Evolutionary conservation across 2,329 filamentous ascomycete species (phyloP).

Genomic region (Trichoderma koningiopsis): DNA sequence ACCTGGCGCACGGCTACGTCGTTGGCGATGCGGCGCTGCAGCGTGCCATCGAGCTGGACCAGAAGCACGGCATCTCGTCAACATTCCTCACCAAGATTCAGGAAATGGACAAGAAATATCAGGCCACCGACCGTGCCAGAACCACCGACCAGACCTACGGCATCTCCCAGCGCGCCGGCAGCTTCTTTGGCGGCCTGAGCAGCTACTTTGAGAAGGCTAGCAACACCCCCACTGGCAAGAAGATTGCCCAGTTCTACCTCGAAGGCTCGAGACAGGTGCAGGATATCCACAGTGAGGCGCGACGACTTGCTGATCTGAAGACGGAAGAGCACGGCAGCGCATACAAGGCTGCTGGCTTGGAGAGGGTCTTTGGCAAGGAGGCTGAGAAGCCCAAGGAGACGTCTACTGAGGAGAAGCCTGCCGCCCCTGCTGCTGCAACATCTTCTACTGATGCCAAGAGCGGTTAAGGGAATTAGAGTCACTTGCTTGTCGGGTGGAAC

Average conservation of each 20-base stretch:
- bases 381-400: conserved; percentile 33
- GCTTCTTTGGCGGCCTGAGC: conserved; percentile 64
- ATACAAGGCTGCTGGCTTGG: conserved; percentile 60
- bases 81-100: conserved; percentile 77
- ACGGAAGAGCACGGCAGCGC: conserved; percentile 62
- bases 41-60: conserved; percentile 82
- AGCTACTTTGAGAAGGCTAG: conserved; percentile 96
- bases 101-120: conserved; percentile 80
- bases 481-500: not conserved
- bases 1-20: conserved; percentile 91
- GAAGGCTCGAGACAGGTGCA: conserved; percentile 84
- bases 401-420: conserved; percentile 28
- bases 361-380: conserved; percentile 60
- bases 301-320: conserved; percentile 86
- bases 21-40: conserved; percentile 76
- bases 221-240: conserved; percentile 84
- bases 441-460: conserved; percentile 13
- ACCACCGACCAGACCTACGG: conserved; percentile 83
- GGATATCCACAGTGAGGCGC: conserved; percentile 91
- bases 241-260: conserved; percentile 84
- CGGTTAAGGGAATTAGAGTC: not conserved
- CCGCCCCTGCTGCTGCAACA: conserved; percentile 1
- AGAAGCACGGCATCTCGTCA: conserved; percentile 81
- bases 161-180: conserved; percentile 71
- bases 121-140: conserved; percentile 83